Percentiles rank a stretch among this genome's conserved stretches.
These are phyloP conservation scores for Coemansia umbellata DNA, from an alignment of 192 early-diverging fungal species.

Conservation along the genomic window DNA sequence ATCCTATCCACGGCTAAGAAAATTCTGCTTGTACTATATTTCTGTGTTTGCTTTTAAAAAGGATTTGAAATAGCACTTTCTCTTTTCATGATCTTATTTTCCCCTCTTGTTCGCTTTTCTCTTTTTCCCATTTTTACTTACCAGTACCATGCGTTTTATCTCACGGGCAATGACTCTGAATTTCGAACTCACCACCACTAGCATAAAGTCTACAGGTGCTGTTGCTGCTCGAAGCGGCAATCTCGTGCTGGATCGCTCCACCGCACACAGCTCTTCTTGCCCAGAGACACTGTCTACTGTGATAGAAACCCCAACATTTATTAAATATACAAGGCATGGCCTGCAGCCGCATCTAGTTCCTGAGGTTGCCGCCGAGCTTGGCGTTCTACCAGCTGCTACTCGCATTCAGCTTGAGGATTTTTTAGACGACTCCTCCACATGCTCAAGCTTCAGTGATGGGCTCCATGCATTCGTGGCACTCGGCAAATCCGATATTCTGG, in stretches of 20 bases:
- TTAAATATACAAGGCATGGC: conserved; percentile 46
- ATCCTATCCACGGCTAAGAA: no score
- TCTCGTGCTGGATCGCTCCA: conserved; percentile 16
- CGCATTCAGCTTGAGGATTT: conserved; percentile 50
- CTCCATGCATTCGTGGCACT: conserved; percentile 31
- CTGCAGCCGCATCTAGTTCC: conserved; percentile 49
- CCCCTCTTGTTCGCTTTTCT: background rate
- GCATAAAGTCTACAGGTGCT: background rate
- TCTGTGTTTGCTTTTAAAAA: no score
- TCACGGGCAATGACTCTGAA: conserved; percentile 22
- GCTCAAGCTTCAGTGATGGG: conserved; percentile 4
- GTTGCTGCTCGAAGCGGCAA: conserved; percentile 23
- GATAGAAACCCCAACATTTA: conserved; percentile 37
- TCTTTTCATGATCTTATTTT: no score
- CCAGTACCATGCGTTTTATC: conserved; percentile 1
- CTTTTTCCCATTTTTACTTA: background rate
- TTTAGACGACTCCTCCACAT: conserved; percentile 10
- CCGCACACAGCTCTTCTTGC: background rate
- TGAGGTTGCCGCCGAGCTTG: conserved; percentile 38
- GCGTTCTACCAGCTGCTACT: conserved; percentile 21
- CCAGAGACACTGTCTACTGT: background rate
- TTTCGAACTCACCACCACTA: conserved; percentile 25
- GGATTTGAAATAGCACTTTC: no score
- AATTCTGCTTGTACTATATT: no score
- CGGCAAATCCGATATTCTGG: conserved; percentile 12